Conservation (phyloP, 1,284 basidiomycete genomes). For the Leccinum pachyderme region DNA sequence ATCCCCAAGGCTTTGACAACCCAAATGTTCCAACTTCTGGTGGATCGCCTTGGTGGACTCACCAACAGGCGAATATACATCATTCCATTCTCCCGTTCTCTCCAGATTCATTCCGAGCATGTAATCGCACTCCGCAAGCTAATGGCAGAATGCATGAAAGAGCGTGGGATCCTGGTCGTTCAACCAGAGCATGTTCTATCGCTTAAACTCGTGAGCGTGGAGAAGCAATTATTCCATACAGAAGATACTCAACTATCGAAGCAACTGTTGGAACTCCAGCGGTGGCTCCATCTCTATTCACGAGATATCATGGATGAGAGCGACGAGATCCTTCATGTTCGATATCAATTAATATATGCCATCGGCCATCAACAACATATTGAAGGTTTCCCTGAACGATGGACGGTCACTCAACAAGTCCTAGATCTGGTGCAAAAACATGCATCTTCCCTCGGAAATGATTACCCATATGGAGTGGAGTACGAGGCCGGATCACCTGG, state of each 20-base stretch:
- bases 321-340: conserved; percentile 2
- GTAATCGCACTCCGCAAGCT: conserved; percentile 27
- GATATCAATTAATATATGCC: conserved; percentile 1
- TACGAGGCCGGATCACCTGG: background rate
- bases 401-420: conserved; percentile 37
- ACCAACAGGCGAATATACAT: conserved; percentile 45
- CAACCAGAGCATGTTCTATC: conserved; percentile 55
- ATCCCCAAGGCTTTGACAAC: conserved; percentile 2
- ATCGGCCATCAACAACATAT: background rate
- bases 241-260: background rate
- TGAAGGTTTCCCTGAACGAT: background rate
- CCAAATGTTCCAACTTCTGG: conserved; percentile 50
- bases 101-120: conserved; percentile 18
- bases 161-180: conserved; percentile 42
- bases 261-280: conserved; percentile 25
- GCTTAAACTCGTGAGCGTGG: conserved; percentile 45
- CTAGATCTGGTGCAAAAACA: conserved; percentile 26
- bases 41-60: conserved; percentile 42
- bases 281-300: conserved; percentile 36
- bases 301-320: conserved; percentile 4
- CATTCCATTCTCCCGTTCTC: conserved; percentile 46
- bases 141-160: conserved; percentile 37
- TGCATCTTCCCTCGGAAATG: background rate
- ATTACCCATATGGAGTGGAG: conserved; percentile 12
- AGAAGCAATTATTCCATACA: conserved; percentile 23